phyloP scores from a whole-genome alignment of 108 stramenopile genomes.

The Aurantiochytrium sp. region DNA sequence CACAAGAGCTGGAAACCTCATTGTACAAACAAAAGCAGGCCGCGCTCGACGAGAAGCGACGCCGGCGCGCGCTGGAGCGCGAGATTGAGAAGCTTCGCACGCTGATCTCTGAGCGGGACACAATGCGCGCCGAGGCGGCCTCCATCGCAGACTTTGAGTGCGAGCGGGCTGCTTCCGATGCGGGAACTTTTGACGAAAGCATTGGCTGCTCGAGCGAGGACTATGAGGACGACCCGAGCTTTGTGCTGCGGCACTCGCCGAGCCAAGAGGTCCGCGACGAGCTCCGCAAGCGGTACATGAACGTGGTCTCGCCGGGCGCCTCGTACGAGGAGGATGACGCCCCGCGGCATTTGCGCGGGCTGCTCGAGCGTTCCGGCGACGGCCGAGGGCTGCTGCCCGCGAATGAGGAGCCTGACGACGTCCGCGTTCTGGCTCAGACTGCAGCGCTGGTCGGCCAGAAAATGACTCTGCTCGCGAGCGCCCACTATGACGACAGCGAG shows the following conservation, averaged over 20 bases:
- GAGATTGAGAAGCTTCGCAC: background rate
- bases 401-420: background rate
- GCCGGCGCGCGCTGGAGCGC: background rate
- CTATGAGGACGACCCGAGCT: background rate
- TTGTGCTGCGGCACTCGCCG: background rate
- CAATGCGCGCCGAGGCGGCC: background rate
- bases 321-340: background rate
- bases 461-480: background rate
- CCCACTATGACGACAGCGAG: background rate
- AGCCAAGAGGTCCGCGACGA: background rate
- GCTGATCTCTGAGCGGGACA: background rate
- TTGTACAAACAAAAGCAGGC: background rate
- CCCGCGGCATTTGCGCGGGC: background rate
- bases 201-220: background rate
- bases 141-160: background rate
- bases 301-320: background rate
- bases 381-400: background rate
- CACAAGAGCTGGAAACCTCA: background rate
- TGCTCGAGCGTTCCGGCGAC: background rate
- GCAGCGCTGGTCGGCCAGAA: background rate
- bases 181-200: background rate
- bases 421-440: background rate
- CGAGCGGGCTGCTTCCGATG: background rate
- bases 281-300: background rate
- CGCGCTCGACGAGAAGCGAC: background rate